Conservation (phyloP, 257 asterid species). For the Echium plantagineum region DNA sequence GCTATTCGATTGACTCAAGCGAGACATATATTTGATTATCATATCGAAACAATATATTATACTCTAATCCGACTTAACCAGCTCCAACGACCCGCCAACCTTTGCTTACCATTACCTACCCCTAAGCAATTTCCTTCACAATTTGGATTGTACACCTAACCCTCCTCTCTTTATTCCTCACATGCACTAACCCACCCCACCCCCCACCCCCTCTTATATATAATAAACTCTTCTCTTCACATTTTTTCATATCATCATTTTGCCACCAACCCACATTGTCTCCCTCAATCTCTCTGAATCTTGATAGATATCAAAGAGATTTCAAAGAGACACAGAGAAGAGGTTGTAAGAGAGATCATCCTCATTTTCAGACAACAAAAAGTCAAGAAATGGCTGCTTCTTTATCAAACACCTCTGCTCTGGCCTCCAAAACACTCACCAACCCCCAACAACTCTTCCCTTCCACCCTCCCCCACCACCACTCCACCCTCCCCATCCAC, state of each 20-base stretch:
- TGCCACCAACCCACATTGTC: neutral
- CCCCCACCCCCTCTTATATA: too few species aligned
- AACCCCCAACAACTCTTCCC: conserved; percentile 24
- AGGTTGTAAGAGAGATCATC: neutral
- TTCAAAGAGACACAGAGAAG: neutral
- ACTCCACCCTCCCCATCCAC: conserved; percentile 21
- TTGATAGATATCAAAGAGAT: too few species aligned
- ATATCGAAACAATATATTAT: too few species aligned
- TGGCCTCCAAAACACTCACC: conserved; percentile 36
- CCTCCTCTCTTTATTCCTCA: neutral
- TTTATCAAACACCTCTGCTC: conserved; percentile 38
- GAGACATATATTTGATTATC: too few species aligned
- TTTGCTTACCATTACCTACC: conserved; percentile 1
- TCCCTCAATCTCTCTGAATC: conserved; percentile 9
- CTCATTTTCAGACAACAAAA: neutral
- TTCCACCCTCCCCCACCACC: conserved; percentile 15
- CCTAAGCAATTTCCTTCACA: neutral
- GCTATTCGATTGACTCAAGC: too few species aligned
- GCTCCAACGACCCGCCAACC: neutral
- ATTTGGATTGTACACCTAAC: neutral
- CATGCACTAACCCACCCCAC: too few species aligned
- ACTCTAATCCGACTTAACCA: too few species aligned
- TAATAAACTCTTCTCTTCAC: conserved; percentile 3
- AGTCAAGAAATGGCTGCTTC: conserved; percentile 23
- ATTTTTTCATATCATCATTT: neutral